Base-by-base conservation (phyloP, 208 protist species). In the Crithidia mellificae region DNA sequence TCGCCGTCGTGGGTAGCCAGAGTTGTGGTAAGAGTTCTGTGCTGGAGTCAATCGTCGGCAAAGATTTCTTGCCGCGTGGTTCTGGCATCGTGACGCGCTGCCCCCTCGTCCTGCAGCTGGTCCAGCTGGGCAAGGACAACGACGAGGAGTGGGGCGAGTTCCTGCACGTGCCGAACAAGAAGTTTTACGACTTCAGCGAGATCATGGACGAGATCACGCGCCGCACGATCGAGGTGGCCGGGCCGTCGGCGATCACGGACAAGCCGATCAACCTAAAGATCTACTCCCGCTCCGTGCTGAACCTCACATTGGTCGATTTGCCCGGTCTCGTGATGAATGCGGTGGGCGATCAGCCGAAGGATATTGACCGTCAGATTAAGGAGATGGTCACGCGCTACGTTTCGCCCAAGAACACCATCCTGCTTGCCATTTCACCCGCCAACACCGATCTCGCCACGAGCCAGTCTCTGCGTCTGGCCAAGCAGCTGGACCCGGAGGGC, bases 361-460 rank as follows among this genome's bases (percentile, higher is more conserved):
- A 99, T 74, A 99, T 99, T 74, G 97, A 98, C 59, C 67, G 91
- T 38, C 90, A 98, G 54, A 99, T 99, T 59, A 91, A 96, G 64
- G 84, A 94, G 15, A 99, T 99, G 97, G 94, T 99, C 7, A 79
- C 98, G 7, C 61, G 94, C 50, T 99, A 98, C 74, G 98, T 99
- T 44, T 34, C 63, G 5, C 96, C 95, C 22, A 89, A 92, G 47
- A 99, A 99, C 76, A 94, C 97, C 2, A 99, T 99, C 63, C 99
- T 99, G 62, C 85, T 99, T 0, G 98, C 98, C 20, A 98, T 99
- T 27, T 97, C 97, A 1, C 84, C 99, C 15, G 99, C 98, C 52
- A 99, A 99, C 80, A 92, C 93, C 38, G 99, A 99, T 93, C 76
- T 99, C 8, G 98, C 99, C 7, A 99, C 98, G 64, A 99, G 96